These are phyloP conservation scores for Geoglossum glabrum DNA, from an alignment of 495 filamentous ascomycete species.

Conservation along the genomic window DNA sequence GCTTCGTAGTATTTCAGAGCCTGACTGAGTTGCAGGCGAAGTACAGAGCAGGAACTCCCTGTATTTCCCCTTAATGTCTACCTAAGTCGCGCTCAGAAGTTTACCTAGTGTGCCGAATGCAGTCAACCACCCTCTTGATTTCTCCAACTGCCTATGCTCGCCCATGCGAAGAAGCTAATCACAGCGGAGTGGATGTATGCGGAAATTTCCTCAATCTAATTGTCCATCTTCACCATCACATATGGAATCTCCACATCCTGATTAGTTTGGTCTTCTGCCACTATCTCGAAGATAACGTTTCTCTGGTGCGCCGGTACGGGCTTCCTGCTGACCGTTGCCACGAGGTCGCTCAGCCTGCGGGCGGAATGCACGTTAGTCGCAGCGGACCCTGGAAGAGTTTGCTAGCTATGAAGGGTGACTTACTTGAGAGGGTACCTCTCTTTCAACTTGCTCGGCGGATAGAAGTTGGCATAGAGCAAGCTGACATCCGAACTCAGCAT, in stretches of 20 bases:
- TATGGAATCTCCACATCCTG: slow-evolving; percentile 97
- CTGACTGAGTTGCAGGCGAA: background rate
- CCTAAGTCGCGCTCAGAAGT: background rate
- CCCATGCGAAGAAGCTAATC: background rate
- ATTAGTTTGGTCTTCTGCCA: slow-evolving; percentile 69
- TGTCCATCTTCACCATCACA: slow-evolving; percentile 60
- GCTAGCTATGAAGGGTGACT: slow-evolving; percentile 15
- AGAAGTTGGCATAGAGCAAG: slow-evolving; percentile 90
- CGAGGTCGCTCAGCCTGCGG: slow-evolving; percentile 59
- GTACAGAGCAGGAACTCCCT: no score
- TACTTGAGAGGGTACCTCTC: slow-evolving; percentile 52
- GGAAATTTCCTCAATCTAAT: background rate
- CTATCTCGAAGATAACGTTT: slow-evolving; percentile 92
- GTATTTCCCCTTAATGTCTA: background rate
- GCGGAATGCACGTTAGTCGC: background rate
- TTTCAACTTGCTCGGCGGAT: slow-evolving; percentile 70
- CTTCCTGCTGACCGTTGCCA: slow-evolving; percentile 81
- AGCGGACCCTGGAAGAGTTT: background rate
- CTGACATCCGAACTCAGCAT: slow-evolving; percentile 96
- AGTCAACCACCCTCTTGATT: background rate
- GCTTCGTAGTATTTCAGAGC: background rate
- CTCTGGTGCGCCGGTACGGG: slow-evolving; percentile 75
- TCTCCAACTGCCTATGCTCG: background rate
- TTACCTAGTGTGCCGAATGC: background rate
- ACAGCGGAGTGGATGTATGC: background rate